Evolutionary conservation across 1,284 basidiomycete genomes (phyloP).

Genomic region (Malassezia nana): DNA sequence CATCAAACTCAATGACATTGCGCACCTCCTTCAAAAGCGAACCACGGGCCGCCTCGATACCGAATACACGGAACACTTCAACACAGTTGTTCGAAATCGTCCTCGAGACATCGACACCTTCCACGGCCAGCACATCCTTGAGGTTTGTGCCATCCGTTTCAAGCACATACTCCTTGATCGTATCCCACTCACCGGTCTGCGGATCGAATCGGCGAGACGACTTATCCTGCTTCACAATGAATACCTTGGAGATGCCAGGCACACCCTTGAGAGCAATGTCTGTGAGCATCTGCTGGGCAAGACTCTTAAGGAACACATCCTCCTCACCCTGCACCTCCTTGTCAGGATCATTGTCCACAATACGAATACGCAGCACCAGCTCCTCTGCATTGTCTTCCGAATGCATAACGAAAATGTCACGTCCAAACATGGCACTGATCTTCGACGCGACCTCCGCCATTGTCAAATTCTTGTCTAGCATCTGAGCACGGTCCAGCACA

Average conservation of each 20-base stretch:
- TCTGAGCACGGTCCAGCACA: conserved; percentile 90
- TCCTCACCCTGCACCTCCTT: conserved; percentile 90
- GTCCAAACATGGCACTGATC: conserved; percentile 88
- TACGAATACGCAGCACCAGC: conserved; percentile 87
- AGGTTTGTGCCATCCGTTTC: conserved; percentile 73
- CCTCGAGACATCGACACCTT: conserved; percentile 81
- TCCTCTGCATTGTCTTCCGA: conserved; percentile 98
- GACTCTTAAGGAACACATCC: conserved; percentile 88
- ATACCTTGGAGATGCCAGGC: conserved; percentile 79
- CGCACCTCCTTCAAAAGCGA: conserved; percentile 80
- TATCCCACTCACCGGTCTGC: conserved; percentile 41
- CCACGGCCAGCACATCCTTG: conserved; percentile 68
- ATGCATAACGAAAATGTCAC: conserved; percentile 95
- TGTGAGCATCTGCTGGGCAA: conserved; percentile 92
- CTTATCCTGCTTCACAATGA: conserved; percentile 78
- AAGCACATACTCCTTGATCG: conserved; percentile 70
- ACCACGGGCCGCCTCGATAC: conserved; percentile 90
- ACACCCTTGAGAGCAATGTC: conserved; percentile 87
- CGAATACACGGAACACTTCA: conserved; percentile 89
- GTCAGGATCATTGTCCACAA: conserved; percentile 71
- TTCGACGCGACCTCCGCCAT: conserved; percentile 92
- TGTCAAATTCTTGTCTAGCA: conserved; percentile 90
- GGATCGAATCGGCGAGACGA: conserved; percentile 52
- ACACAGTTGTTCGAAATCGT: conserved; percentile 96
- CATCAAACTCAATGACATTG: conserved; percentile 89